Percentiles rank a stretch among this genome's conserved stretches.
These are phyloP conservation scores for Cryptococcus hybrid DNA, from an alignment of 1,284 basidiomycete genomes.

Conservation along the genomic window DNA sequence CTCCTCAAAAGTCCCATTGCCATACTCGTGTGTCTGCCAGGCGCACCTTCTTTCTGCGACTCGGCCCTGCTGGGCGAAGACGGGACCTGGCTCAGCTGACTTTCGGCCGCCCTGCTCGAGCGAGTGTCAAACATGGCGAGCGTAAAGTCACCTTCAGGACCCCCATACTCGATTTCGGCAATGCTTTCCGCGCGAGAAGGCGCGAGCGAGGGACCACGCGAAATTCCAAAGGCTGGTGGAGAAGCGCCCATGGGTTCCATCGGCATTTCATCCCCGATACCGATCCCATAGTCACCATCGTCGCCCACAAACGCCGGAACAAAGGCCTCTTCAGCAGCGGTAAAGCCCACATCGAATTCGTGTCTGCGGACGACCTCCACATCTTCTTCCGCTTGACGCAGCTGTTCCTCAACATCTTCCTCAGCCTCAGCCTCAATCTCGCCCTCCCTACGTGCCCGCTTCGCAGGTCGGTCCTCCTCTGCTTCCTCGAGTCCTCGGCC, in stretches of 20 bases:
- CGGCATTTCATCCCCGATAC: conserved; percentile 52
- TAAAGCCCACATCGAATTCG: conserved; percentile 12
- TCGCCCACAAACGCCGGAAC: conserved; percentile 17
- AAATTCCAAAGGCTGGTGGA: not conserved
- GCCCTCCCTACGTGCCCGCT: conserved; percentile 29
- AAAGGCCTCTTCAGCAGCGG: conserved; percentile 10
- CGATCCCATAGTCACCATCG: conserved; percentile 2
- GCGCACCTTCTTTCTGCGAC: conserved; percentile 60
- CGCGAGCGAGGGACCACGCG: conserved; percentile 28
- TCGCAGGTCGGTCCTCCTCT: conserved; percentile 32
- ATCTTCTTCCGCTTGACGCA: not conserved
- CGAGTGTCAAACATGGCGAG: conserved; percentile 79
- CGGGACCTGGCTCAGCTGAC: conserved; percentile 17
- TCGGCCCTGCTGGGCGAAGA: conserved; percentile 18
- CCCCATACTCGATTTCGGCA: conserved; percentile 46
- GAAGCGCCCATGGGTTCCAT: conserved; percentile 45
- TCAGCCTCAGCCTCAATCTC: conserved; percentile 14
- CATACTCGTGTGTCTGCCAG: conserved; percentile 72
- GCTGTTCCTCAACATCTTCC: conserved; percentile 4
- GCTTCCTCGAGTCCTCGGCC: conserved; percentile 56
- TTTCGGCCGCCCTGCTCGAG: conserved; percentile 35
- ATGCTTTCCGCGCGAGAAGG: conserved; percentile 42
- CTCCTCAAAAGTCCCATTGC: conserved; percentile 77
- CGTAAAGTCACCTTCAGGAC: conserved; percentile 58
- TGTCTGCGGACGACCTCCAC: not conserved